These are phyloP conservation scores for Friedmanniomyces simplex DNA, from an alignment of 495 filamentous ascomycete genomes.

Conservation along the genomic window DNA sequence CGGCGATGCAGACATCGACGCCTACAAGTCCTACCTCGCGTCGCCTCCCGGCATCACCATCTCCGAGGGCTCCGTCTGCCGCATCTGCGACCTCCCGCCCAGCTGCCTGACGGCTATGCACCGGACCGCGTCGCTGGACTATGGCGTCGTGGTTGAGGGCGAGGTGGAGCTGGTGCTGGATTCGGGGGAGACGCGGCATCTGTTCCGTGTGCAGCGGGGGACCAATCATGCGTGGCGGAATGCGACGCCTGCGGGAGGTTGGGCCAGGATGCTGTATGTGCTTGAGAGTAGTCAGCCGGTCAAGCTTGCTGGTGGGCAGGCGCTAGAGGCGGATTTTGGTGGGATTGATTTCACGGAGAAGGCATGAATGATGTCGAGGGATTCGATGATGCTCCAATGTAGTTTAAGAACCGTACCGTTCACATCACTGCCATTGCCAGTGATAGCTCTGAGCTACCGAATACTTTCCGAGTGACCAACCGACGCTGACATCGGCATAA, in stretches of 20 bases:
- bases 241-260: conserved; percentile 31
- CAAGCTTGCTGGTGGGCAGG: background rate
- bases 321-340: background rate
- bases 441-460: no score
- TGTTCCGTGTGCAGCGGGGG: conserved; percentile 50
- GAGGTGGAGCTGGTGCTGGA: conserved; percentile 50
- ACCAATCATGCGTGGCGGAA: conserved; percentile 60
- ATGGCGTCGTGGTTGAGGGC: conserved; percentile 63
- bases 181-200: conserved; percentile 38
- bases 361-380: no score
- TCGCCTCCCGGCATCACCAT: conserved; percentile 27
- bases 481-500: no score
- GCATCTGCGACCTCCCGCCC: conserved; percentile 50
- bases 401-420: no score
- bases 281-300: background rate
- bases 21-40: conserved; percentile 20
- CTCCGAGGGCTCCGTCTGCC: conserved; percentile 40
- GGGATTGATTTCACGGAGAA: no score
- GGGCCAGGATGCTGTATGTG: conserved; percentile 13
- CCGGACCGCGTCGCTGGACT: conserved; percentile 59
- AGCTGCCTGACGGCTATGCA: conserved; percentile 48
- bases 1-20: conserved; percentile 38
- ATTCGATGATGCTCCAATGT: no score
- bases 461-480: no score
- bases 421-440: no score